Base-by-base conservation (phyloP, 352 stramenopile species). In the Stephanocyclus meneghinianus region DNA sequence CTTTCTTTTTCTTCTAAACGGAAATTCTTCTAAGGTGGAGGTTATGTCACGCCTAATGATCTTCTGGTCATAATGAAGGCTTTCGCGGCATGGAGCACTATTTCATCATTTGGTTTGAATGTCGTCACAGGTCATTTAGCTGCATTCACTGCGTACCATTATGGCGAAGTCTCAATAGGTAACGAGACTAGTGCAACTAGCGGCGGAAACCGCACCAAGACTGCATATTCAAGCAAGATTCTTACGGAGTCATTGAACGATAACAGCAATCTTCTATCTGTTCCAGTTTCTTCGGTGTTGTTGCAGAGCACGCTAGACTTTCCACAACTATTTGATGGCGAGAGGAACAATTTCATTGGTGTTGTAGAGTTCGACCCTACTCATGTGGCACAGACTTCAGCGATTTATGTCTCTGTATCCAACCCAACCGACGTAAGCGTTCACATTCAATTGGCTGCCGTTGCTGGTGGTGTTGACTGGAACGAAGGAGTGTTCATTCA, bases 341-440 rank as follows among this genome's bases (percentile, higher is more conserved):
- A 71, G 30, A 69, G 44, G 50, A 37, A 80, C 10, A 40, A 79
- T 77, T 55, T 30, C 48, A 44, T 68, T 44, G 76, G 76, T 42
- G 40, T 85, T 73, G 18, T 92, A 10, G 76, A 90, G 18, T 92
- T 94, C 76, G 59, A 72, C 47, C 77, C 81, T 40, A 78, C 81
- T 63, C 74, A 81, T 53, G 84, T 94, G 40, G 84, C 80, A 10
- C 55, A 78, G 32, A 81, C 83, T 35, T 30, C 65, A 1, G 53
- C n/a, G 40, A 42, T 73, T 29, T 80, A 75, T 45, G 73, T 94
- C 29, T 77, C 78, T 42, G 42, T 94, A 40, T 47, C 37, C 15
- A 94, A 94, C 69, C 89, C 89, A 53, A 89, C 87, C 13, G 79
- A 47, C 35, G 80, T 87, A 45, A 86, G 79, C 16, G 77, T 94